Evolutionary conservation across 2,329 filamentous ascomycete species (phyloP).

Genomic region (Sclerotinia subarctica): DNA sequence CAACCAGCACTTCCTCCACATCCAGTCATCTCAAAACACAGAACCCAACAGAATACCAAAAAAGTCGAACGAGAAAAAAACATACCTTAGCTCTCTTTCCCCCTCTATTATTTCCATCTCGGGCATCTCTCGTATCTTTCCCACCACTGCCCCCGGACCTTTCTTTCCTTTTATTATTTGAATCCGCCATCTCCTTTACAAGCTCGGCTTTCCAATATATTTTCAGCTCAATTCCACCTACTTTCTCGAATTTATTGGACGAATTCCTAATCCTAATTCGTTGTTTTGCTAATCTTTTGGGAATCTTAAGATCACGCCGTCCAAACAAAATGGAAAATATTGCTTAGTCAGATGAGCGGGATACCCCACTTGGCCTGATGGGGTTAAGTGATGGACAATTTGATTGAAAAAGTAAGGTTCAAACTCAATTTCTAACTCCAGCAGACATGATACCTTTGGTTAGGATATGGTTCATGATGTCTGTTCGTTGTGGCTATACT

Average conservation of each 20-base stretch:
- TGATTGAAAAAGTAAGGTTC: not conserved
- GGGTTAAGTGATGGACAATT: not conserved
- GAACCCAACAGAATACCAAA: not conserved
- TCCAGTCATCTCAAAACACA: not conserved
- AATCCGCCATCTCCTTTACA: conserved; percentile 4
- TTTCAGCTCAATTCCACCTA: not conserved
- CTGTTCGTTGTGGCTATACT: not conserved
- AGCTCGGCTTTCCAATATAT: not conserved
- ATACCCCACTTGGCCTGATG: conserved; percentile 10
- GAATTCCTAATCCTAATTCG: not conserved
- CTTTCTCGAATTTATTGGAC: not conserved
- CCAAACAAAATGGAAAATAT: conserved; percentile 13
- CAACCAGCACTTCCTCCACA: not conserved
- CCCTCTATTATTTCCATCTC: conserved; percentile 18
- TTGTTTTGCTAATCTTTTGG: not conserved
- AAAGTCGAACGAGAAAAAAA: not conserved
- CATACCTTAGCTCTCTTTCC: conserved; percentile 20
- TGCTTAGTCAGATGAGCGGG: conserved; percentile 3
- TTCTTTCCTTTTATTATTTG: conserved; percentile 24
- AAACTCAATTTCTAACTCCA: too few species aligned
- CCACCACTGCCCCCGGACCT: conserved; percentile 17
- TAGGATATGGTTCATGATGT: not conserved
- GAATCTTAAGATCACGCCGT: not conserved
- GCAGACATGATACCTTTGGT: too few species aligned
- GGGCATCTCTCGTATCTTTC: conserved; percentile 8